Conservation (phyloP, 768 basidiomycete genomes). For the Boletus coccyginus region DNA sequence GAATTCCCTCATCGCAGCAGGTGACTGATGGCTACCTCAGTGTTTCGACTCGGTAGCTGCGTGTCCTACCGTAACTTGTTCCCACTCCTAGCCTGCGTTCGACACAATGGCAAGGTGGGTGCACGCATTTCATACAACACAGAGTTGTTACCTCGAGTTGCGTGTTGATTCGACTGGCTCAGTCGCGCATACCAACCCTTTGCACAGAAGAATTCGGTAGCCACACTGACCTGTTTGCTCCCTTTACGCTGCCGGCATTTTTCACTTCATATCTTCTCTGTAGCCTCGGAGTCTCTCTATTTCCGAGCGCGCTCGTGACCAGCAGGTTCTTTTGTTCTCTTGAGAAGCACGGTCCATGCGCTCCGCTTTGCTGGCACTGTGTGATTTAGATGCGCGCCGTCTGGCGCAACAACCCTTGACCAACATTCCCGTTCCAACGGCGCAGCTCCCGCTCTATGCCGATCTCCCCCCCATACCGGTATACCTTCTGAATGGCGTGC, state of each 20-base stretch:
- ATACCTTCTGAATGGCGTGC: background rate
- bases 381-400: background rate
- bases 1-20: background rate
- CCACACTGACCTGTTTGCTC: background rate
- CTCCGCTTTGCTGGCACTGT: background rate
- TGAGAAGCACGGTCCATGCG: constrained; percentile 2
- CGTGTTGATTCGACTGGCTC: background rate
- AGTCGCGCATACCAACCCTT: background rate
- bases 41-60: constrained; percentile 12
- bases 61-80: constrained; percentile 11
- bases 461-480: background rate
- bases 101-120: constrained; percentile 4
- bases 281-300: constrained; percentile 22
- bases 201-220: background rate
- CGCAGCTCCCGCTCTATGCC: background rate
- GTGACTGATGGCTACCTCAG: constrained; percentile 2
- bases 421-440: background rate
- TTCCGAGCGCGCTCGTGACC: constrained; percentile 12
- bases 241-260: constrained; percentile 6
- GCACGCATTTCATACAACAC: constrained; percentile 15
- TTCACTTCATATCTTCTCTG: constrained; percentile 5
- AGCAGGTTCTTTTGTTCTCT: background rate
- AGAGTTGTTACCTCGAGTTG: background rate
- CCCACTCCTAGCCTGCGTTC: constrained; percentile 11
- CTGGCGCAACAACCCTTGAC: too few species aligned